A percentile compares a stretch with the other conserved stretches of the same genome.
phyloP scores from a whole-genome alignment of 2,329 filamentous ascomycete species.

The Venturia asperata region DNA sequence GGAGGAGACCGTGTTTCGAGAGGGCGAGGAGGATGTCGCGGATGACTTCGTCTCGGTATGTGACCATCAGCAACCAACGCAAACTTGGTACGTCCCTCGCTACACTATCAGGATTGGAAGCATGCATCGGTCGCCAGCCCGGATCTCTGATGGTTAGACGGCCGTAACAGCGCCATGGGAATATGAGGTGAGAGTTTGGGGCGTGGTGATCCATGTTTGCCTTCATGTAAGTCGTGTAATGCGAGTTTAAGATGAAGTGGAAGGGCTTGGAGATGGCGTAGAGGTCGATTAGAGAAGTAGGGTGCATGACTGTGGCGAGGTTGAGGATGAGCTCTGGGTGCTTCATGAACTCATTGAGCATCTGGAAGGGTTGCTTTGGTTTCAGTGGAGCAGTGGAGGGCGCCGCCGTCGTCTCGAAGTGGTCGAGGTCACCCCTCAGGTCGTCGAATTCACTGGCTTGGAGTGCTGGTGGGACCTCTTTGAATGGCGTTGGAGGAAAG shows the following conservation, averaged over 20 bases:
- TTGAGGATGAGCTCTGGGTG: constrained; percentile 33
- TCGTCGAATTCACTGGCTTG: neutral
- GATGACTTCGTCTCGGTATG: constrained; percentile 50
- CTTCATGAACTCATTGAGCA: constrained; percentile 24
- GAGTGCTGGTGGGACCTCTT: neutral
- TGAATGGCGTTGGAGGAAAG: neutral
- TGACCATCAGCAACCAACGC: constrained; percentile 61
- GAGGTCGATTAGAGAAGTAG: constrained; percentile 26
- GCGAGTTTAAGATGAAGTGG: constrained; percentile 33
- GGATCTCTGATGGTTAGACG: constrained; percentile 56
- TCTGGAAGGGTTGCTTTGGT: constrained; percentile 14
- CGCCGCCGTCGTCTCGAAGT: neutral
- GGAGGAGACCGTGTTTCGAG: constrained; percentile 49
- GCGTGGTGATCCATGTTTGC: constrained; percentile 49
- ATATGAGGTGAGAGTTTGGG: constrained; percentile 50
- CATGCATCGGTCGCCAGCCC: constrained; percentile 36
- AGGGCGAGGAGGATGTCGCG: constrained; percentile 58
- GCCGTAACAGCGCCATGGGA: constrained; percentile 54
- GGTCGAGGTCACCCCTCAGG: neutral
- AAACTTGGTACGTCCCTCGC: constrained; percentile 54
- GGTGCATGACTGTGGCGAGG: constrained; percentile 27
- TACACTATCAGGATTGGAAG: constrained; percentile 25
- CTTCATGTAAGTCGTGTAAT: constrained; percentile 53
- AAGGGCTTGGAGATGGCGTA: constrained; percentile 36
- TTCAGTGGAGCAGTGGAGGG: neutral